phyloP scores from a whole-genome alignment of 2,329 filamentous ascomycete species.

The Colletotrichum scovillei region DNA sequence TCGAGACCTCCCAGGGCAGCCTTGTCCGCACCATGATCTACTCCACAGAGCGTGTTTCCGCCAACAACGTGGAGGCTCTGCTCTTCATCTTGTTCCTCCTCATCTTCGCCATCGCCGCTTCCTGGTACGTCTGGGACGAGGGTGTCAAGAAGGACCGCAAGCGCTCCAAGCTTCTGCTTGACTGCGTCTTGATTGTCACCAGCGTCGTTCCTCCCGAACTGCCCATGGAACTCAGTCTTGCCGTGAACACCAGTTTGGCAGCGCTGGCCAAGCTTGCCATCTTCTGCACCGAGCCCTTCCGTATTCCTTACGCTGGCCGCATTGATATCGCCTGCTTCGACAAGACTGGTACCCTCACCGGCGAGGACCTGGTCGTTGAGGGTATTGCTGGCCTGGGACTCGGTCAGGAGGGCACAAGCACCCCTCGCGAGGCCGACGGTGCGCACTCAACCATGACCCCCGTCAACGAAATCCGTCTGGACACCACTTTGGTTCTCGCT shows the following conservation, averaged over 20 bases:
- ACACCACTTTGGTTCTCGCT: conserved; percentile 92
- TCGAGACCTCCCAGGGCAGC: conserved; percentile 98
- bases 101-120: conserved; percentile 95
- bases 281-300: conserved; percentile 98
- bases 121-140: conserved; percentile 99
- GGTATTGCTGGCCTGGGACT: conserved; percentile 92
- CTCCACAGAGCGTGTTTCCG: conserved; percentile 98
- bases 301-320: conserved; percentile 94
- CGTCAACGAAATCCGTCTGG: conserved; percentile 76
- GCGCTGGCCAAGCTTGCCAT: conserved; percentile 96
- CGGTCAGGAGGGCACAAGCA: conserved; percentile 72
- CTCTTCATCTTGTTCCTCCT: conserved; percentile 97
- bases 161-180: conserved; percentile 94
- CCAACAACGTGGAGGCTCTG: conserved; percentile 96
- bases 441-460: conserved; percentile 83
- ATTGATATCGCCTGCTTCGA: conserved; percentile 98
- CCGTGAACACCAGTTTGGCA: conserved; percentile 96
- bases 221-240: conserved; percentile 96
- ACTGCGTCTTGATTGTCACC: conserved; percentile 97
- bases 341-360: conserved; percentile 96
- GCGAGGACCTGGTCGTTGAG: conserved; percentile 96
- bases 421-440: conserved; percentile 78
- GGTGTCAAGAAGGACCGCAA: conserved; percentile 95
- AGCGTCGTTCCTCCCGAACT: conserved; percentile 98
- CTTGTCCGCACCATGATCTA: conserved; percentile 99